These are phyloP conservation scores for Papilionanthe hybrid DNA, from an alignment of 116 monocot genomes.

Conservation along the genomic window DNA sequence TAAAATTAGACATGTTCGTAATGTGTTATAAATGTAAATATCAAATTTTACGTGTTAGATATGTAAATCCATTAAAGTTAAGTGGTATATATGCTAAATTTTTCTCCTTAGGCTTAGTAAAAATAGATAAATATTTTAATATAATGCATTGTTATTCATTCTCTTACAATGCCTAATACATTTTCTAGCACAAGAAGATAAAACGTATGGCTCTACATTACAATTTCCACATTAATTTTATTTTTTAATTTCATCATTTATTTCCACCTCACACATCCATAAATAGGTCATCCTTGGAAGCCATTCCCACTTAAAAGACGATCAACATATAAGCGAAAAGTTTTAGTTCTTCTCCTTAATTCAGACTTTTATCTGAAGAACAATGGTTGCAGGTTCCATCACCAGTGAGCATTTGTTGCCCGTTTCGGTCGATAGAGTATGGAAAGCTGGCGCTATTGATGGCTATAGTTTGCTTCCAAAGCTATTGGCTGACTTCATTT, in stretches of 20 bases:
- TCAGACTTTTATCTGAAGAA: not conserved
- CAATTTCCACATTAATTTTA: not conserved
- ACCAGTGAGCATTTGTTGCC: not conserved
- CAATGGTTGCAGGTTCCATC: constrained; percentile 5
- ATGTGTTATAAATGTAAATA: no score
- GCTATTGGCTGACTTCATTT: constrained; percentile 5
- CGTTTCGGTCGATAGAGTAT: constrained; percentile 8
- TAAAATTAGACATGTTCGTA: no score
- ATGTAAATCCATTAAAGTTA: no score
- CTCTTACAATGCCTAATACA: not conserved
- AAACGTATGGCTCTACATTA: not conserved
- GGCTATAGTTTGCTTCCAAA: constrained; percentile 11
- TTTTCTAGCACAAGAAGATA: not conserved
- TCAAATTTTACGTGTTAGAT: no score
- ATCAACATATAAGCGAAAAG: no score
- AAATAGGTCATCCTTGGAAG: no score
- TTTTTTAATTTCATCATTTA: no score
- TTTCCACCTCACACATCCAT: no score
- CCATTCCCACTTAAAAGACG: no score
- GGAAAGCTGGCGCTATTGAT: constrained; percentile 17
- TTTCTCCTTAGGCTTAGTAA: not conserved
- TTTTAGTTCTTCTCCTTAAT: no score
- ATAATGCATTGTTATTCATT: not conserved
- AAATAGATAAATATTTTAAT: not conserved
- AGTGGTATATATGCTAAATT: no score